Evolutionary conservation across 2,329 filamentous ascomycete species (phyloP).

Genomic region (Aspergillus caelatus): DNA sequence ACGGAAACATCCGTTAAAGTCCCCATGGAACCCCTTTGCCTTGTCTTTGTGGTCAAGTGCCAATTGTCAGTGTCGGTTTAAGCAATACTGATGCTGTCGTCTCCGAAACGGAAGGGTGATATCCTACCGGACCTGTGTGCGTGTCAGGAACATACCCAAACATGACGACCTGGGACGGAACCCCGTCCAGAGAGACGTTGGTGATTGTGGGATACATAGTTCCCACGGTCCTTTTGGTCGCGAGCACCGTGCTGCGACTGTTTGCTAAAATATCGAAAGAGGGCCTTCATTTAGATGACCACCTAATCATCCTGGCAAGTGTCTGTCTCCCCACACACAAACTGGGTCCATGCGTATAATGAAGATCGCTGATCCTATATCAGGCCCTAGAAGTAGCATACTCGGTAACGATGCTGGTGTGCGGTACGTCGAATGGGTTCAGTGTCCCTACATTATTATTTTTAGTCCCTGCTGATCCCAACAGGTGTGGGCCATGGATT

Average conservation of each 20-base stretch:
- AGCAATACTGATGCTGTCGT: not conserved
- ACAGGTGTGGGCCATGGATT: conserved; percentile 10
- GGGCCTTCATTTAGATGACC: conserved; percentile 7
- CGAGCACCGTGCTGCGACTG: conserved; percentile 6
- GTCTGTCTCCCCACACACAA: not conserved
- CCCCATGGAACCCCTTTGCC: not conserved
- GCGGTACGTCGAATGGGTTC: not conserved
- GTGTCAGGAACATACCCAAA: not conserved
- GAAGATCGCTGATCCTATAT: not conserved
- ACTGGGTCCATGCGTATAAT: not conserved
- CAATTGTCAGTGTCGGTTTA: not conserved
- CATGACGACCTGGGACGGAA: not conserved
- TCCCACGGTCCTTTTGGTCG: not conserved
- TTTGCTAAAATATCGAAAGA: conserved; percentile 5
- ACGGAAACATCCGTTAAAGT: not conserved
- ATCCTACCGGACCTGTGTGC: not conserved
- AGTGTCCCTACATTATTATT: not conserved
- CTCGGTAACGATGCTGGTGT: not conserved
- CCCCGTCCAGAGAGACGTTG: conserved; percentile 2
- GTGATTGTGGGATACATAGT: conserved; percentile 10
- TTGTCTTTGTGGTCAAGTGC: not conserved
- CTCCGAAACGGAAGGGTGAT: not conserved
- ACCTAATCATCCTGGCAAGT: conserved; percentile 5
- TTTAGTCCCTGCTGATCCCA: not conserved
- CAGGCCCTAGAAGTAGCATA: conserved; percentile 7